Evolutionary conservation across 1,139 yeast species (phyloP).

Genomic region (Geotrichum cucujoidarum): DNA sequence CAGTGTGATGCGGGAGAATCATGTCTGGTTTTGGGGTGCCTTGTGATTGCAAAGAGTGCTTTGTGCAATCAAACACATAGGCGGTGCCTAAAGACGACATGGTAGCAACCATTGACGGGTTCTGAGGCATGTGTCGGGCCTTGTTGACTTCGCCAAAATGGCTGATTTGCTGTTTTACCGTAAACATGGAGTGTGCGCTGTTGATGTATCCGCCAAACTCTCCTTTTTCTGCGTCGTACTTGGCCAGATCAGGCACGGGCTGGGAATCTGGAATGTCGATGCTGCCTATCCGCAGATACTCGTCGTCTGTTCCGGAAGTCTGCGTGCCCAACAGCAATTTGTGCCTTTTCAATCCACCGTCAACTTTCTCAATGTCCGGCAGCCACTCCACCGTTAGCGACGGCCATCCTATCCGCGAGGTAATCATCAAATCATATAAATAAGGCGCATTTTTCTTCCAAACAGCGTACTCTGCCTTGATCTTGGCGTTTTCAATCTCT

Average conservation of each 20-base stretch:
- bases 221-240: constrained; percentile 19
- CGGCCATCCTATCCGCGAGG: constrained; percentile 60
- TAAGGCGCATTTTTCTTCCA: constrained; percentile 93
- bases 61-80: constrained; percentile 56
- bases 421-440: constrained; percentile 69
- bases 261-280: constrained; percentile 34
- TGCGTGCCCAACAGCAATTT: constrained; percentile 69
- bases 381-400: constrained; percentile 41
- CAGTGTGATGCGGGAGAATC: constrained; percentile 52
- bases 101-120: constrained; percentile 62
- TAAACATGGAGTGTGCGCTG: constrained; percentile 36
- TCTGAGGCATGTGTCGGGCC: constrained; percentile 76
- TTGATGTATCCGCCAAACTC: constrained; percentile 26
- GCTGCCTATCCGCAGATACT: constrained; percentile 67
- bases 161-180: constrained; percentile 44
- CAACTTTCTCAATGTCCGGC: constrained; percentile 35
- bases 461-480: constrained; percentile 58
- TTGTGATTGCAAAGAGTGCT: constrained; percentile 39
- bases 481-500: constrained; percentile 18
- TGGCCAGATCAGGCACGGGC: constrained; percentile 13
- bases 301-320: constrained; percentile 70
- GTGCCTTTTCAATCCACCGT: constrained; percentile 24
- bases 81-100: constrained; percentile 71
- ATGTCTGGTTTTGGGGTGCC: constrained; percentile 29
- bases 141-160: constrained; percentile 67